These are phyloP conservation scores for Bathelium albidoporum DNA, from an alignment of 495 filamentous ascomycete species.

Conservation along the genomic window DNA sequence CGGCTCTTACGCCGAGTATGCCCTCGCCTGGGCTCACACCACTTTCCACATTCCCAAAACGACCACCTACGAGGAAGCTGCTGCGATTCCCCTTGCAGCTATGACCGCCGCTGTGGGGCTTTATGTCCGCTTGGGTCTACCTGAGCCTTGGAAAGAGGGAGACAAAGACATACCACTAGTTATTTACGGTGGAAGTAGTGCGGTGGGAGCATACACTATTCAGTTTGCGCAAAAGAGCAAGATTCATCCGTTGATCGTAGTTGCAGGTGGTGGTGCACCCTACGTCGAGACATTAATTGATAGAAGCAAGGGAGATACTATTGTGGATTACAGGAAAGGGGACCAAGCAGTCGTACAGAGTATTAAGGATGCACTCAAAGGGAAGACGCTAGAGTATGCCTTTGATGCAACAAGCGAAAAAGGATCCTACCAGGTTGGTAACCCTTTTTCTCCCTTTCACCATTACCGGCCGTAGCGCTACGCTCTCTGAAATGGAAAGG, in stretches of 20 bases:
- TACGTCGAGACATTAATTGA: conserved; percentile 54
- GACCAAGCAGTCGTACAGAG: conserved; percentile 42
- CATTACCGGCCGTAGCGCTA: not conserved
- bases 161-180: conserved; percentile 41
- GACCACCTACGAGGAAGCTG: conserved; percentile 61
- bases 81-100: conserved; percentile 61
- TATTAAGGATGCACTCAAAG: conserved; percentile 39
- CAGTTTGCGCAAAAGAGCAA: conserved; percentile 57
- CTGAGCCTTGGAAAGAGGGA: conserved; percentile 51
- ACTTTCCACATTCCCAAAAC: conserved; percentile 60
- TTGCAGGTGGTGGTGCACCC: conserved; percentile 49
- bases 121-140: conserved; percentile 48
- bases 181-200: conserved; percentile 57
- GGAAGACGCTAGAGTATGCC: conserved; percentile 34
- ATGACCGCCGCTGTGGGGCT: conserved; percentile 63
- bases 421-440: conserved; percentile 28
- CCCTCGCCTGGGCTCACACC: conserved; percentile 50
- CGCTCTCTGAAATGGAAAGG: not conserved
- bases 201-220: conserved; percentile 59
- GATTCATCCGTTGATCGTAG: conserved; percentile 62
- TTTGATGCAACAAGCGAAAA: conserved; percentile 53
- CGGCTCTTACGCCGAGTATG: conserved; percentile 64
- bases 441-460: not conserved
- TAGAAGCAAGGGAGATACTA: conserved; percentile 51
- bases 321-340: conserved; percentile 62